Evolutionary conservation across 2,329 filamentous ascomycete species (phyloP), one percentile per base, ranked within the genome.

Genomic region (Aureobasidium lini): DNA sequence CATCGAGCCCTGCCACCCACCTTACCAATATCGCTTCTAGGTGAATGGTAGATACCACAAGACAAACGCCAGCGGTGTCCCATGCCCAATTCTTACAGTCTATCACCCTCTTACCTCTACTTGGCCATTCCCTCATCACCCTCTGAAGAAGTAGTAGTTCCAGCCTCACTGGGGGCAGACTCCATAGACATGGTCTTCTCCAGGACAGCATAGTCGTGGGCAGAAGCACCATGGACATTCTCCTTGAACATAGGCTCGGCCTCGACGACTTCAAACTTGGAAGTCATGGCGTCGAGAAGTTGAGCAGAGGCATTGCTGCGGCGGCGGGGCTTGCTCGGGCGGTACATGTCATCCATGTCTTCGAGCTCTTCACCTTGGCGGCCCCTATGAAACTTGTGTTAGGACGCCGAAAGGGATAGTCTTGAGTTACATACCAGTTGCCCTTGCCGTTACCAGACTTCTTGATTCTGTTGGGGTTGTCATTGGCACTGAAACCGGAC

Each of bases 191-290:
- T 57, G 28, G 54, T 57, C 54, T 57, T 48, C n/a, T 57, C 18
- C 29, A 57, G 54, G 28, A 31, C 42, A 42, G 43, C 34, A n/a
- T 57, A 69, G 53, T 84, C 78, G 54, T 84, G 82, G 31, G 77
- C 76, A 54, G 75, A 68, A 16, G 86, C 81, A 32, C 89, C 90
- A 69, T 95, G 90, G 61, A 94, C 63, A 58, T 84, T 82, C 75
- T 96, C 92, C 73, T 97, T 91, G 66, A 96, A 96, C 69, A 95
- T 89, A 42, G 91, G 92, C 69, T 97, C 93, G 16, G 84, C 81
- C 68, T 97, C 94, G 71, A 90, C 82, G 66, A 89, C 80, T 76
- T 99, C 94, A 72, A 96, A 97, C 79, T 99, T 99, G 76, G 92
- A 95, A 82, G 94, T 95, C 79, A 96, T 90, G 72, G 92, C 84